These are phyloP conservation scores for Boletus reticulatus DNA, from an alignment of 768 basidiomycete genomes.

Conservation along the genomic window DNA sequence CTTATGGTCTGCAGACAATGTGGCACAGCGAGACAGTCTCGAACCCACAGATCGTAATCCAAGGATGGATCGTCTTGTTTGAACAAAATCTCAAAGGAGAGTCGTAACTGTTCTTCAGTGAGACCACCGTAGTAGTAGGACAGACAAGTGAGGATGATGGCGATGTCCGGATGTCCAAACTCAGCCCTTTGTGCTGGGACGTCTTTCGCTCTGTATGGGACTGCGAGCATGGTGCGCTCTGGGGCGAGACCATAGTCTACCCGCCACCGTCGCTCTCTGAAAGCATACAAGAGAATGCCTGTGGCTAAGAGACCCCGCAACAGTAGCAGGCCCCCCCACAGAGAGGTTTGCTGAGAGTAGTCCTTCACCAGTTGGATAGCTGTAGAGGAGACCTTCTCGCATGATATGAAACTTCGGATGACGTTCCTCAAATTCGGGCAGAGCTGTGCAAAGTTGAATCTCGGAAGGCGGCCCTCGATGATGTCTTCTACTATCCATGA, in stretches of 20 bases:
- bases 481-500: conserved; percentile 13
- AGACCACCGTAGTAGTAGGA: conserved; percentile 37
- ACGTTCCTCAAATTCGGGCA: neutral
- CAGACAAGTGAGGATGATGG: conserved; percentile 34
- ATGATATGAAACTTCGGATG: conserved; percentile 25
- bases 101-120: conserved; percentile 24
- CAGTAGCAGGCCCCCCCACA: conserved; percentile 27
- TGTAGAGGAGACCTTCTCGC: neutral
- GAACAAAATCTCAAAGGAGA: conserved; percentile 28
- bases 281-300: conserved; percentile 29
- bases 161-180: conserved; percentile 37
- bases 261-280: conserved; percentile 36
- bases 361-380: conserved; percentile 2
- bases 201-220: conserved; percentile 39
- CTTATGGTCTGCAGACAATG: conserved; percentile 8
- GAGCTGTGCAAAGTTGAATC: conserved; percentile 17
- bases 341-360: neutral
- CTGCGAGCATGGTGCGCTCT: conserved; percentile 33
- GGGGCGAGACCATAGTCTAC: conserved; percentile 37
- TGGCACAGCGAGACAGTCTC: conserved; percentile 17
- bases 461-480: conserved; percentile 10
- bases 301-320: conserved; percentile 34
- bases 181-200: conserved; percentile 35
- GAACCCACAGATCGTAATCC: conserved; percentile 35
- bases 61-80: conserved; percentile 31